Evolutionary conservation across 2,329 filamentous ascomycete genomes (phyloP).

Genomic region (Fonsecaea nubica): DNA sequence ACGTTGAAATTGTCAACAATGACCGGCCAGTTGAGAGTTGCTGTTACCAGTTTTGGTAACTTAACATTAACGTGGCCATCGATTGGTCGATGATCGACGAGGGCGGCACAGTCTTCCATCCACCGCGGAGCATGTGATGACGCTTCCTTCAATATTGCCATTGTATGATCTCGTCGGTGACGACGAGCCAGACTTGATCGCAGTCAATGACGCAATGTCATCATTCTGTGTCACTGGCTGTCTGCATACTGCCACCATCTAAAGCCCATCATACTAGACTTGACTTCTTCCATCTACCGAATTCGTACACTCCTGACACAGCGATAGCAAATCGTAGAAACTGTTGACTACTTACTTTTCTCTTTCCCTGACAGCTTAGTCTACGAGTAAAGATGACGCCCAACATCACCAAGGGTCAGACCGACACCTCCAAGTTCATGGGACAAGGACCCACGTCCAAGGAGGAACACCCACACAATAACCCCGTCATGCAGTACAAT

Average conservation of each 20-base stretch:
- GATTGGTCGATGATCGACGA: neutral
- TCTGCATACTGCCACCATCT: neutral
- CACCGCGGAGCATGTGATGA: neutral
- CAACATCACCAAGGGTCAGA: slow-evolving; percentile 22
- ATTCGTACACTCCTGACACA: neutral
- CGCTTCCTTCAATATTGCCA: neutral
- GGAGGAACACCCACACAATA: slow-evolving; percentile 18
- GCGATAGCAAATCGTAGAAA: neutral
- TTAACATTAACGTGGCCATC: neutral
- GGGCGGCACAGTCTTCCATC: slow-evolving; percentile 2
- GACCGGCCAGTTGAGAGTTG: too few species aligned
- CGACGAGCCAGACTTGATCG: neutral
- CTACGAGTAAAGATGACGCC: slow-evolving; percentile 18
- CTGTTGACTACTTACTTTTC: neutral
- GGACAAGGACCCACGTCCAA: slow-evolving; percentile 11
- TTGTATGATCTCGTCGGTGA: neutral
- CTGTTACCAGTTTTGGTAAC: too few species aligned
- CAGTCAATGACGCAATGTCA: neutral
- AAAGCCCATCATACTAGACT: neutral
- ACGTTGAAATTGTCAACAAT: neutral
- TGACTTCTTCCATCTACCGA: neutral
- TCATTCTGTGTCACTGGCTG: neutral
- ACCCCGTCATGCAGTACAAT: slow-evolving; percentile 20
- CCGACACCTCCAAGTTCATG: slow-evolving; percentile 22
- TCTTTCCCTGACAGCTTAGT: neutral